Conservation (phyloP, 2,329 filamentous ascomycete genomes). For the Fusarium brevicatenulatum region DNA sequence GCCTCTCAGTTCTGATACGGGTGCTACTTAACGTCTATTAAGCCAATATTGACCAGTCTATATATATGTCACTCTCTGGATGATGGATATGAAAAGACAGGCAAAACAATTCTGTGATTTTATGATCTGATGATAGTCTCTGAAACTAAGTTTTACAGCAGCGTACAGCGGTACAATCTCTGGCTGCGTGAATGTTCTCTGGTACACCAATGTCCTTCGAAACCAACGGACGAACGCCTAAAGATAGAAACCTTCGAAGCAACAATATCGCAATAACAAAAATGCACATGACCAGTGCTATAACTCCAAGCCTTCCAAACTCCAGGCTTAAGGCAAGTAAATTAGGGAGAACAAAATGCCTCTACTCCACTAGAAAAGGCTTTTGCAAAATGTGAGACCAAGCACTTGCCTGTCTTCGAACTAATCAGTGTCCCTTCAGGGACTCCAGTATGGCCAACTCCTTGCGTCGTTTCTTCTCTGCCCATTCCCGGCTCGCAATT, state of each 20-base stretch:
- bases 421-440: slow-evolving; percentile 5
- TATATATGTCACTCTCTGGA: background rate
- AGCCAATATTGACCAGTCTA: background rate
- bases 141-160: slow-evolving; percentile 18
- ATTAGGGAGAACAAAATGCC: background rate
- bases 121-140: background rate
- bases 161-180: slow-evolving; percentile 15
- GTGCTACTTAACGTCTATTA: too few relatives aligned
- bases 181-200: background rate
- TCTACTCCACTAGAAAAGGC: background rate
- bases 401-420: background rate
- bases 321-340: slow-evolving; percentile 28
- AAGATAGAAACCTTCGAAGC: slow-evolving; percentile 17
- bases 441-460: slow-evolving; percentile 40
- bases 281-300: slow-evolving; percentile 27
- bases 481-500: slow-evolving; percentile 69
- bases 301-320: slow-evolving; percentile 35
- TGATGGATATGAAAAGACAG: background rate
- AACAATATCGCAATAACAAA: slow-evolving; percentile 31
- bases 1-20: background rate
- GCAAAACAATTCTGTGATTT: background rate
- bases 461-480: slow-evolving; percentile 64
- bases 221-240: slow-evolving; percentile 20
- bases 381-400: background rate
- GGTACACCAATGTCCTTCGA: slow-evolving; percentile 8